A percentile compares a stretch with the other conserved stretches of the same genome.
Evolutionary conservation across 2,329 filamentous ascomycete species (phyloP).

Genomic region (Cladophialophora yegresii): DNA sequence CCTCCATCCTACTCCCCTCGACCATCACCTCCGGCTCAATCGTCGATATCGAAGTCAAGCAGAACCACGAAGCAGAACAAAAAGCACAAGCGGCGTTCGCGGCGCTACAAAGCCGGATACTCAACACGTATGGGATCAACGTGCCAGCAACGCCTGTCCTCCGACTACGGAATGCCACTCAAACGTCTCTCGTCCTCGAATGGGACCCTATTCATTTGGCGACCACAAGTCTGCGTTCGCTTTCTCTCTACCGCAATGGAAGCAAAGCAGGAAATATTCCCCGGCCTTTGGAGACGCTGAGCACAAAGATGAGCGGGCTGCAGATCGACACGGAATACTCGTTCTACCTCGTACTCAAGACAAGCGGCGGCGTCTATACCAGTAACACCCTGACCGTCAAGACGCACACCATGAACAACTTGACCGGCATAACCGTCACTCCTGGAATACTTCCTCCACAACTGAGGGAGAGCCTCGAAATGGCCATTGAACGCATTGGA

Average conservation of each 20-base stretch:
- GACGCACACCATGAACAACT: slow-evolving; percentile 98
- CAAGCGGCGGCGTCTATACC: slow-evolving; percentile 81
- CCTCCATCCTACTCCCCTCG: slow-evolving; percentile 90
- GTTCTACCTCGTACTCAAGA: slow-evolving; percentile 89
- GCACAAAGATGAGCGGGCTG: slow-evolving; percentile 93
- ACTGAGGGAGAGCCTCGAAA: slow-evolving; percentile 70
- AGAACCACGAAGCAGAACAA: slow-evolving; percentile 78
- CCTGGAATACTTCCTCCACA: slow-evolving; percentile 78
- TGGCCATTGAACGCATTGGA: slow-evolving; percentile 82
- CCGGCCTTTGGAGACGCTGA: slow-evolving; percentile 79
- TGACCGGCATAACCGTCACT: slow-evolving; percentile 92
- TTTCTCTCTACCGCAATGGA: slow-evolving; percentile 91
- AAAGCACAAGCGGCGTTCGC: slow-evolving; percentile 75
- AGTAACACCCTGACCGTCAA: slow-evolving; percentile 82
- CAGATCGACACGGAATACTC: slow-evolving; percentile 96
- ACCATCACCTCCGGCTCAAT: slow-evolving; percentile 96
- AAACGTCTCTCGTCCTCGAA: slow-evolving; percentile 96
- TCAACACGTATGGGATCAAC: slow-evolving; percentile 77
- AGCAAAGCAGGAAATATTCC: slow-evolving; percentile 96
- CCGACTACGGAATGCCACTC: slow-evolving; percentile 93
- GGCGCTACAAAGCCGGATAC: slow-evolving; percentile 84
- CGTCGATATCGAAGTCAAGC: slow-evolving; percentile 92
- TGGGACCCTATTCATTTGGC: slow-evolving; percentile 95
- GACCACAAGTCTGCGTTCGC: slow-evolving; percentile 84
- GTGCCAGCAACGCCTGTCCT: slow-evolving; percentile 76